Percentiles rank a stretch among this genome's conserved stretches.
phyloP scores from a whole-genome alignment of 306 rosid species.

The Trifolium dubium region DNA sequence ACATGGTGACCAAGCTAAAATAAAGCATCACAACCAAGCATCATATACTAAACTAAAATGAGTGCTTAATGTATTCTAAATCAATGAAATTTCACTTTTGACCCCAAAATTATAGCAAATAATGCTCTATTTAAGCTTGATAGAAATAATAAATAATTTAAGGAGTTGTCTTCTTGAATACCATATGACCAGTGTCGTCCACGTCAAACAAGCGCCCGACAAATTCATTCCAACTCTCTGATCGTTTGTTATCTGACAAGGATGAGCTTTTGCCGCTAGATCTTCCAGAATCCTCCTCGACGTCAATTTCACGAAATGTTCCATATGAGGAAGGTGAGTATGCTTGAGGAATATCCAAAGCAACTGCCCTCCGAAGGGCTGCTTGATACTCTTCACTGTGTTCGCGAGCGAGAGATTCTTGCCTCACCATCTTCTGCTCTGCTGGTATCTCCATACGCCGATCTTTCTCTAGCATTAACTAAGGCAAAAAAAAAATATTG shows the following conservation, averaged over 20 bases:
- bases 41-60: slow-evolving; percentile 20
- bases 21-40: neutral
- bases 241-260: slow-evolving; percentile 42
- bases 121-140: slow-evolving; percentile 33
- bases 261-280: slow-evolving; percentile 42
- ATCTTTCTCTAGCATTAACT: slow-evolving; percentile 77
- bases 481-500: slow-evolving; percentile 37
- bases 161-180: slow-evolving; percentile 60
- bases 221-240: slow-evolving; percentile 77
- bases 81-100: slow-evolving; percentile 41
- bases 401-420: slow-evolving; percentile 59
- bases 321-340: slow-evolving; percentile 68
- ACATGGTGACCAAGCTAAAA: slow-evolving; percentile 4
- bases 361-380: slow-evolving; percentile 77
- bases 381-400: slow-evolving; percentile 76
- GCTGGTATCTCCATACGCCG: slow-evolving; percentile 63
- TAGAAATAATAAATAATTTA: slow-evolving; percentile 9
- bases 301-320: slow-evolving; percentile 69
- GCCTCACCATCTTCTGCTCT: slow-evolving; percentile 78
- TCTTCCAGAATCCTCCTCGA: slow-evolving; percentile 64
- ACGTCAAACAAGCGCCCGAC: slow-evolving; percentile 70
- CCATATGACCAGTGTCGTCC: slow-evolving; percentile 80
- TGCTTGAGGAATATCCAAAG: slow-evolving; percentile 80
- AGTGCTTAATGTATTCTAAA: slow-evolving; percentile 30
- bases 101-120: slow-evolving; percentile 30